Conservation (phyloP, 805 yeast species). For the Jamesozyma jinghongensis region DNA sequence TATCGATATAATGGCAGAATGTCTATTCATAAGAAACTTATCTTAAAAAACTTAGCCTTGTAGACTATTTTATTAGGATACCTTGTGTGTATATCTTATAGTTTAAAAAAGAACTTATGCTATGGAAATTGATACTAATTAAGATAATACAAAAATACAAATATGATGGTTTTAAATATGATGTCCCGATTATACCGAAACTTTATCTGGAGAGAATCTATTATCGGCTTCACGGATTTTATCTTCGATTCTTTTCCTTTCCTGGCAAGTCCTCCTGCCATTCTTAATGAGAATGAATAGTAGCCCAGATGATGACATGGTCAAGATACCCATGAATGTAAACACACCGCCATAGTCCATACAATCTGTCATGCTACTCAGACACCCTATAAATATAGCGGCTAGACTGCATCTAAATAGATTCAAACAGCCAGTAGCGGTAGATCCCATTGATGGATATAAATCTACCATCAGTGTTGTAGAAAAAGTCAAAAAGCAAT, state of each 20-base stretch:
- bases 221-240: neutral
- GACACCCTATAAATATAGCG: constrained; percentile 61
- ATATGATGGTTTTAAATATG: too few species aligned
- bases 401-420: constrained; percentile 62
- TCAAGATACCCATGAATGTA: constrained; percentile 55
- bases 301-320: constrained; percentile 20
- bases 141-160: too few species aligned
- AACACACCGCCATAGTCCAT: constrained; percentile 71
- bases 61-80: too few species aligned
- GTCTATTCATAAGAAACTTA: too few species aligned
- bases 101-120: too few species aligned
- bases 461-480: constrained; percentile 70
- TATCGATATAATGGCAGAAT: too few species aligned
- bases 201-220: neutral
- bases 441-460: constrained; percentile 59
- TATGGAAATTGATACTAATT: too few species aligned
- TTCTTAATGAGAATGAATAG: constrained; percentile 26
- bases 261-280: constrained; percentile 25
- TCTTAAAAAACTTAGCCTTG: too few species aligned
- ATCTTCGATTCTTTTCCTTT: constrained; percentile 10
- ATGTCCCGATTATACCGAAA: too few species aligned
- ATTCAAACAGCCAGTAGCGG: constrained; percentile 67
- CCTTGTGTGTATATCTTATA: too few species aligned
- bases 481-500: constrained; percentile 48
- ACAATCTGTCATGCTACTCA: constrained; percentile 46